Percentiles rank a stretch among this genome's conserved stretches.
Conservation (phyloP, 495 filamentous ascomycete species). For the Melanomma pulvis-pyrius region DNA sequence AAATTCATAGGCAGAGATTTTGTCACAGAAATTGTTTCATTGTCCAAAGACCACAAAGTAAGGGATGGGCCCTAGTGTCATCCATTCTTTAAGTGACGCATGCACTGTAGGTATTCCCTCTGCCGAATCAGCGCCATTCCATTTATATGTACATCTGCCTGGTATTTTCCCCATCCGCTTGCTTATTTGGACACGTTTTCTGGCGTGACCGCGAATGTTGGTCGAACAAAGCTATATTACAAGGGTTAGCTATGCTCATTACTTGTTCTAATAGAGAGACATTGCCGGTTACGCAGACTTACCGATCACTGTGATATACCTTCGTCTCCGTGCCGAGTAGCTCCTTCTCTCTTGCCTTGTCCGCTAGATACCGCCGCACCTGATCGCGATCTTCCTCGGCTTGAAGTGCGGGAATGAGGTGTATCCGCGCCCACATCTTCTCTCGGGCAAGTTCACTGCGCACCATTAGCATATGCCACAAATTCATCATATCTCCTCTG, state of each 20-base stretch:
- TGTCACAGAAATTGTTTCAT: too few species aligned
- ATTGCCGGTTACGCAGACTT: constrained; percentile 44
- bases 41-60: too few species aligned
- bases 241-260: not conserved
- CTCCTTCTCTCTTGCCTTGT: constrained; percentile 86
- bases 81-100: too few species aligned
- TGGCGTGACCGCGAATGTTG: constrained; percentile 68
- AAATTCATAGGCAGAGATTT: too few species aligned
- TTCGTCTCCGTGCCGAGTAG: constrained; percentile 76
- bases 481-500: not conserved
- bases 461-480: not conserved
- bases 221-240: constrained; percentile 64
- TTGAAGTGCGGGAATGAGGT: constrained; percentile 88
- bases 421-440: constrained; percentile 95
- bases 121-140: not conserved
- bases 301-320: constrained; percentile 89
- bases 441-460: constrained; percentile 87
- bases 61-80: too few species aligned
- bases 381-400: constrained; percentile 96
- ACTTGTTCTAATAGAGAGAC: not conserved
- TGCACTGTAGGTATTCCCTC: not conserved
- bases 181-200: constrained; percentile 54
- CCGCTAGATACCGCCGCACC: constrained; percentile 79
- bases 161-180: constrained; percentile 5
- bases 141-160: constrained; percentile 29